Conservation (phyloP, 257 asterid species). For the Ballota nigra region DNA sequence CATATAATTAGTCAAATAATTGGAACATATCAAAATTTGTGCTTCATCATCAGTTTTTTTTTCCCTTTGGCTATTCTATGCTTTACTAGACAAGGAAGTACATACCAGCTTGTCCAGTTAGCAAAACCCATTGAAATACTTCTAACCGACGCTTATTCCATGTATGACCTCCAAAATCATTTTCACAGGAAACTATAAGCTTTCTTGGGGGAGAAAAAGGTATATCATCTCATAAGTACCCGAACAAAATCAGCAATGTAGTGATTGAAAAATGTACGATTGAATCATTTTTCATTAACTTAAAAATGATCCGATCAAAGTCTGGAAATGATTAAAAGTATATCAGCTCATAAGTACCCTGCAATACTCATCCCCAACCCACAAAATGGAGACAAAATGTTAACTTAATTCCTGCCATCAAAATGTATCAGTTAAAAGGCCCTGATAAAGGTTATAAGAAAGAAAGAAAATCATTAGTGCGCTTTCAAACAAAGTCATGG, state of each 20-base stretch:
- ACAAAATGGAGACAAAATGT: too few species aligned
- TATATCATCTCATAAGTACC: not conserved
- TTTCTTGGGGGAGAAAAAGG: slow-evolving; percentile 37
- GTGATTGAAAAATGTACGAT: not conserved
- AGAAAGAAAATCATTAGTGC: too few species aligned
- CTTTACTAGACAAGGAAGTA: too few species aligned
- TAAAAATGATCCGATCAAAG: not conserved
- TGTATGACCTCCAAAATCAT: slow-evolving; percentile 42
- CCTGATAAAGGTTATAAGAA: too few species aligned
- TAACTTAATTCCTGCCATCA: too few species aligned
- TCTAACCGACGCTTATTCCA: slow-evolving; percentile 32
- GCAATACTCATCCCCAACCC: not conserved
- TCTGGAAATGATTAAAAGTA: not conserved
- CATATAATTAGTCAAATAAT: not conserved
- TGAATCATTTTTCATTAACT: not conserved
- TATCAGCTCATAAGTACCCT: not conserved
- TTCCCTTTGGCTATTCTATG: too few species aligned
- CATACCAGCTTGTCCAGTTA: slow-evolving; percentile 75
- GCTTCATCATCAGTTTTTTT: not conserved
- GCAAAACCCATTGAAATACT: slow-evolving; percentile 52
- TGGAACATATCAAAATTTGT: not conserved
- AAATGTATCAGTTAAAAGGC: too few species aligned
- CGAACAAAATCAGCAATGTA: slow-evolving; percentile 1
- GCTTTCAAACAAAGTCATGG: too few species aligned
- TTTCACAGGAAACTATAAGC: slow-evolving; percentile 26